Percentiles rank a stretch among this genome's conserved stretches.
These are phyloP conservation scores for Mycogone perniciosa DNA, from an alignment of 2,329 filamentous ascomycete species.

Conservation along the genomic window DNA sequence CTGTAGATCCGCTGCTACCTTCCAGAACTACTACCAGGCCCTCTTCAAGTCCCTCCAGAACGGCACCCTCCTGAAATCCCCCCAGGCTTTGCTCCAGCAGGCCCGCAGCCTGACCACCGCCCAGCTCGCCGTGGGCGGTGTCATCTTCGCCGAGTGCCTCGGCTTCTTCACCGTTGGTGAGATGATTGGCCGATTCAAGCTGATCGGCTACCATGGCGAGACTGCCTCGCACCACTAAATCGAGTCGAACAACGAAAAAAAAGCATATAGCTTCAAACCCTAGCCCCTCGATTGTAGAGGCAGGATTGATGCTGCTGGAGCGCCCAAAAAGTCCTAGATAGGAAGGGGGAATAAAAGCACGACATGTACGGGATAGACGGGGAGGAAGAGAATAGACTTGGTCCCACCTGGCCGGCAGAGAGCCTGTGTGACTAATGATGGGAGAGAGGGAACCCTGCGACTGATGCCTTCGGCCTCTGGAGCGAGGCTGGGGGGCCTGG, in stretches of 20 bases:
- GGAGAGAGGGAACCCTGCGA: neutral
- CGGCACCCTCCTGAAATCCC: slow-evolving; percentile 50
- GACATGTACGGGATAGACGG: neutral
- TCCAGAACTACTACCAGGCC: slow-evolving; percentile 82
- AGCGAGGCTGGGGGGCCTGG: too few relatives aligned
- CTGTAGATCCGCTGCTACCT: slow-evolving; percentile 65
- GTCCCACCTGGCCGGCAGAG: neutral
- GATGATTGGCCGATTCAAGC: slow-evolving; percentile 92
- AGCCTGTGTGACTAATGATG: neutral
- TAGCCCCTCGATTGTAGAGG: neutral
- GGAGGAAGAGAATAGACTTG: neutral
- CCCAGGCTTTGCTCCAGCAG: slow-evolving; percentile 48
- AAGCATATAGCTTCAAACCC: slow-evolving; percentile 2
- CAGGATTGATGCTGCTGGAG: neutral
- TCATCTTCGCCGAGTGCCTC: slow-evolving; percentile 77
- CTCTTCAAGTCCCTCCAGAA: slow-evolving; percentile 64
- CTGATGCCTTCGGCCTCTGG: neutral
- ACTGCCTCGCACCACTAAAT: slow-evolving; percentile 53
- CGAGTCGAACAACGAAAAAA: slow-evolving; percentile 6
- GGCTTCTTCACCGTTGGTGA: slow-evolving; percentile 98
- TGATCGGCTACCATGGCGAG: slow-evolving; percentile 84
- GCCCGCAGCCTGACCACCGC: slow-evolving; percentile 64
- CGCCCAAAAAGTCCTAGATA: too few relatives aligned
- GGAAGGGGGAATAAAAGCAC: neutral
- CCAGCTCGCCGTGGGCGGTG: slow-evolving; percentile 66